Evolutionary conservation across 2,329 filamentous ascomycete genomes (phyloP).

Genomic region (Hymenoscyphus fraxineus): DNA sequence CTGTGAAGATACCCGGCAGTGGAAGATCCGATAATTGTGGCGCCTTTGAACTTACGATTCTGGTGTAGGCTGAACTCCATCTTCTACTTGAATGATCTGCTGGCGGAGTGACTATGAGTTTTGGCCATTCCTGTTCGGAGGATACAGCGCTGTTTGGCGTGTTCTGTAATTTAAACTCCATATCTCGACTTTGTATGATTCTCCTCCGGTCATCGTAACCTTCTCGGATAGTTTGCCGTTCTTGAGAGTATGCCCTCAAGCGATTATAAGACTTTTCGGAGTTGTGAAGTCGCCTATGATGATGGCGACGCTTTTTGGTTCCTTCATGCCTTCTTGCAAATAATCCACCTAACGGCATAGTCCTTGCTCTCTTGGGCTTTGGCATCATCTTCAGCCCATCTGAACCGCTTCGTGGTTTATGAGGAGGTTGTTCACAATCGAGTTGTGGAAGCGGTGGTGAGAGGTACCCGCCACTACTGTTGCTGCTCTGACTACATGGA

Average conservation of each 20-base stretch:
- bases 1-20: neutral
- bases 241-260: neutral
- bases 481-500: conserved; percentile 18
- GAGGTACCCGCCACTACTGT: conserved; percentile 17
- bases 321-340: conserved; percentile 10
- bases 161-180: neutral
- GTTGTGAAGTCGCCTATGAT: neutral
- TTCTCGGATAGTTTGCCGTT: neutral
- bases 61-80: neutral
- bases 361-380: conserved; percentile 13
- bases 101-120: neutral
- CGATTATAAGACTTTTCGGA: neutral
- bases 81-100: neutral
- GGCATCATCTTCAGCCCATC: conserved; percentile 25
- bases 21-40: neutral
- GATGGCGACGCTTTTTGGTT: conserved; percentile 4
- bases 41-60: conserved; percentile 10
- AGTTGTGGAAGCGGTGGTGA: conserved; percentile 12
- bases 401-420: conserved; percentile 19
- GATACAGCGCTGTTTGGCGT: neutral
- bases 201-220: neutral
- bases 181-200: neutral
- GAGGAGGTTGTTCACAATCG: conserved; percentile 19
- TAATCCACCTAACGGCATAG: conserved; percentile 10
- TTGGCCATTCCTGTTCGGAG: neutral